Percentiles rank a stretch among this genome's conserved stretches.
Evolutionary conservation across 73 alveolate genomes (phyloP).

Genomic region (Paramecium bursaria): DNA sequence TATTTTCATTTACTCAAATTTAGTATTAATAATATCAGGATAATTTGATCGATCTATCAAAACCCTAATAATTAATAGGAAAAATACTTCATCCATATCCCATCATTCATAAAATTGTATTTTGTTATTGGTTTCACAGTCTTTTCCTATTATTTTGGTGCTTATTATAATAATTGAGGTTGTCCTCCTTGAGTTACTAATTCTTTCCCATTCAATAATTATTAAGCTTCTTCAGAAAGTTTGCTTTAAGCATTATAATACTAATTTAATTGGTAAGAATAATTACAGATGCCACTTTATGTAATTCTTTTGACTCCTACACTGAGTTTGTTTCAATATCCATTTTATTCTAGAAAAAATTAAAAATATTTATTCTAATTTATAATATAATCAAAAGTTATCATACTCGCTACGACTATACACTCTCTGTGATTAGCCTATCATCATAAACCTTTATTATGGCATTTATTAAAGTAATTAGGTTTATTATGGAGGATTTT

Average conservation of each 20-base stretch:
- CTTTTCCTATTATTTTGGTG: not conserved
- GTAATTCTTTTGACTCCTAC: no score
- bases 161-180: slow-evolving; percentile 14
- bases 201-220: not conserved
- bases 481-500: no score
- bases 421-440: no score
- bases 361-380: no score
- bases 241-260: not conserved
- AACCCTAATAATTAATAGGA: slow-evolving; percentile 2
- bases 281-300: no score
- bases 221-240: not conserved
- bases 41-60: slow-evolving; percentile 46
- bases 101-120: slow-evolving; percentile 59
- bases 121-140: not conserved
- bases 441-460: no score
- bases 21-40: not conserved
- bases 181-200: slow-evolving; percentile 34
- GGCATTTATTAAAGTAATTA: no score
- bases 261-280: no score
- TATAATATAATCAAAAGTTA: no score
- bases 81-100: slow-evolving; percentile 54
- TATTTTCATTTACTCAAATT: not conserved
- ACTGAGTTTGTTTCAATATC: no score
- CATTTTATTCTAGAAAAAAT: no score
- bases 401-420: no score